phyloP scores from a whole-genome alignment of 2,329 filamentous ascomycete genomes.

The Didymella glomerata region DNA sequence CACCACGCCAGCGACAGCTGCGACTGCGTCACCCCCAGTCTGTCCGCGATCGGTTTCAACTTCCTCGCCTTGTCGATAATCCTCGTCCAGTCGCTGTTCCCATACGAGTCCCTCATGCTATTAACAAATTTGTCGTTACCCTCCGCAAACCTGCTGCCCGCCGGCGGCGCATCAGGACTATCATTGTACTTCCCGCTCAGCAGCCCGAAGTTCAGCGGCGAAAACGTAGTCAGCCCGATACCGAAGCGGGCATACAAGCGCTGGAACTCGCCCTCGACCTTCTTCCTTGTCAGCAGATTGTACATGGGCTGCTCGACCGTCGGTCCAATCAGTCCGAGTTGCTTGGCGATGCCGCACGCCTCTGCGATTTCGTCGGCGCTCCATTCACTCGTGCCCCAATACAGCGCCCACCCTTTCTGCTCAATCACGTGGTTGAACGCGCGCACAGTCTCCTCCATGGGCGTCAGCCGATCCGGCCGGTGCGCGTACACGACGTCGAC shows the following conservation, averaged over 20 bases:
- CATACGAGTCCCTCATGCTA: slow-evolving; percentile 54
- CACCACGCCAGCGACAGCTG: slow-evolving; percentile 49
- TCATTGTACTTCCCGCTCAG: slow-evolving; percentile 71
- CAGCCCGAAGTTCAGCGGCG: slow-evolving; percentile 64
- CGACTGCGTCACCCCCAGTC: slow-evolving; percentile 66
- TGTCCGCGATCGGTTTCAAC: slow-evolving; percentile 65
- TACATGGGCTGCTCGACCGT: slow-evolving; percentile 64
- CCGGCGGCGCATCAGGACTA: slow-evolving; percentile 60
- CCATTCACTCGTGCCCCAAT: slow-evolving; percentile 71
- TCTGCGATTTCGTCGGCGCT: slow-evolving; percentile 66
- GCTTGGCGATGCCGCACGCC: slow-evolving; percentile 66
- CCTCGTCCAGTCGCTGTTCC: slow-evolving; percentile 62
- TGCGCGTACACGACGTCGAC: slow-evolving; percentile 70
- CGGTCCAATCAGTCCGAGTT: slow-evolving; percentile 65
- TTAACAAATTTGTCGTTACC: slow-evolving; percentile 66
- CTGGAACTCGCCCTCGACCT: slow-evolving; percentile 67
- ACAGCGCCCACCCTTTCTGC: slow-evolving; percentile 70
- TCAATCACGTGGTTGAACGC: slow-evolving; percentile 76
- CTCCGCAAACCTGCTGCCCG: slow-evolving; percentile 66
- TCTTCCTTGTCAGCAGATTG: slow-evolving; percentile 65
- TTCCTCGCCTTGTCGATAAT: slow-evolving; percentile 66
- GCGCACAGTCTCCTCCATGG: slow-evolving; percentile 60
- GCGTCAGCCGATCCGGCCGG: not conserved
- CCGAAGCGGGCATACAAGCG: slow-evolving; percentile 63
- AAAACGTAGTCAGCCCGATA: slow-evolving; percentile 65